Base-by-base conservation (phyloP, 2,329 filamentous ascomycete genomes). In the Diplodia scrobiculata region DNA sequence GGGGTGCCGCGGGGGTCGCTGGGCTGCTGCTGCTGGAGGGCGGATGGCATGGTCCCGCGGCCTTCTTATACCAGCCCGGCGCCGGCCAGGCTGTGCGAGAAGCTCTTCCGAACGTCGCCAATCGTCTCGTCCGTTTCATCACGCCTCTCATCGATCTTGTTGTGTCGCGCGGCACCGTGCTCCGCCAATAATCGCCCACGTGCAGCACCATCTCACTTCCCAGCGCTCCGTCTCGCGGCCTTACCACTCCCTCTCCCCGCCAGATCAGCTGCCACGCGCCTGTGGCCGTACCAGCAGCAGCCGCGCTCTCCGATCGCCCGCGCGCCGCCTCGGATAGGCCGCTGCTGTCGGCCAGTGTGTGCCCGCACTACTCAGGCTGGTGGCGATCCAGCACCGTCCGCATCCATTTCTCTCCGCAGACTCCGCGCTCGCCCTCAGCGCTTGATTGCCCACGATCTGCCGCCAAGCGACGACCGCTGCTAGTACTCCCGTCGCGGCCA, bases 71-170 rank as follows among this genome's bases (percentile, higher is more conserved):
- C 45, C 58, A 62, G 58, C 45, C 41, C 58, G 58, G 19, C 58
- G 58, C 58, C 58, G 58, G 58, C 48, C 58, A 62, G 45, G 58
- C 25, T 62, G 48, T 47, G 58, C 58, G 45, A 54, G 58, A 45
- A 48, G 19, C 58, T 45, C 41, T 13, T 10, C 41, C 41, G 41
- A 50, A 50, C 45, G 45, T 62, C 58, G 58, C 58, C 48, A 50
- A 62, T 62, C 58, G 41, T 62, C 52, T 54, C 58, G 58, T 62
- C 48, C 34, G 58, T 62, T 62, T 62, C 58, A 62, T 62, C 55
- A 41, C 41, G 55, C 41, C 41, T 21, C n/a, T 41, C 55, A 59
- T 60, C 58, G 58, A 60, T 60, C 41, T 50, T 32, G n/a, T 60
- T 34, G 54, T 36, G 41, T 62, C 48, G 48, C 21, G 60, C 60